Percentiles rank a stretch among this genome's conserved stretches.
phyloP scores from a whole-genome alignment of 805 yeast species.

The Ogataea saltuana region DNA sequence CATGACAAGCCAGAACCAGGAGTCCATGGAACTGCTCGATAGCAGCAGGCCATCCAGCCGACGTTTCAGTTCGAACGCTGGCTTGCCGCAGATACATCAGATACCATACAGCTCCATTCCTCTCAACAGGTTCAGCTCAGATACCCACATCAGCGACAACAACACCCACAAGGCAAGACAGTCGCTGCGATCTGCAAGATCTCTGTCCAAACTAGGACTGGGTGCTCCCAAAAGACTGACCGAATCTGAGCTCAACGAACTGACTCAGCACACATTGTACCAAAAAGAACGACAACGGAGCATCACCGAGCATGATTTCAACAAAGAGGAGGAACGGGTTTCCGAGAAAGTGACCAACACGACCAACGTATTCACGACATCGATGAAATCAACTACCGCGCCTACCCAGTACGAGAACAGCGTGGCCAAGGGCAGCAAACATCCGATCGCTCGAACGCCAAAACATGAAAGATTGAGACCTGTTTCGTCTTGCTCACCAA shows the following conservation, averaged over 20 bases:
- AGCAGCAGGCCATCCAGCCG: constrained; percentile 22
- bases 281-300: constrained; percentile 3
- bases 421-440: constrained; percentile 17
- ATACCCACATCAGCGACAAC: constrained; percentile 10
- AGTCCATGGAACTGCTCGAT: constrained; percentile 5
- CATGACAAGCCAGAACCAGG: not conserved
- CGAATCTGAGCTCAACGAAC: constrained; percentile 25
- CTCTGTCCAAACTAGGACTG: constrained; percentile 37
- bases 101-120: constrained; percentile 8
- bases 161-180: constrained; percentile 14
- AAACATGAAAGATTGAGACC: constrained; percentile 15
- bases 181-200: constrained; percentile 17
- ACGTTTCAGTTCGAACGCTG: constrained; percentile 19
- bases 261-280: constrained; percentile 12
- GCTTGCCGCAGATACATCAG: constrained; percentile 5
- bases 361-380: constrained; percentile 22
- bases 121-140: constrained; percentile 8
- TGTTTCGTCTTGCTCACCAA: constrained; percentile 24
- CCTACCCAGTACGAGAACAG: constrained; percentile 13
- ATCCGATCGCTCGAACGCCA: constrained; percentile 21
- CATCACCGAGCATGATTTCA: not conserved
- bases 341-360: constrained; percentile 19
- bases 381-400: constrained; percentile 20
- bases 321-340: constrained; percentile 3
- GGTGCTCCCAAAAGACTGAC: constrained; percentile 55